phyloP scores from a whole-genome alignment of 305 asterid genomes.

The Withania somnifera region DNA sequence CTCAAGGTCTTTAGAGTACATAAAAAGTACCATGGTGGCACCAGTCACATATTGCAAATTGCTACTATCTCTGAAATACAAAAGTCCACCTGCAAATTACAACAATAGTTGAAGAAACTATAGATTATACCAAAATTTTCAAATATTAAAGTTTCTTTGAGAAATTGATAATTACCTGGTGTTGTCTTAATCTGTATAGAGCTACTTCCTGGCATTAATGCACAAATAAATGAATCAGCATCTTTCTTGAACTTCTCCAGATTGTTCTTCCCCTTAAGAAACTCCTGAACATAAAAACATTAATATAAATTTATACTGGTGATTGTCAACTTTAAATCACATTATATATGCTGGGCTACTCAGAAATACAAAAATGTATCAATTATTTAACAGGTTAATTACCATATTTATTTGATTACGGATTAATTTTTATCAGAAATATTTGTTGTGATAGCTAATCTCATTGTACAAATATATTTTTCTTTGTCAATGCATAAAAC shows the following conservation, averaged over 20 bases:
- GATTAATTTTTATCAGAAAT: no score
- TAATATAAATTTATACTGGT: not conserved
- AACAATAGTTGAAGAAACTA: not conserved
- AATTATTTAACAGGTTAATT: no score
- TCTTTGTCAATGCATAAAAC: no score
- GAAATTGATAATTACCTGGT: constrained; percentile 31
- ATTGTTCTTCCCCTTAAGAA: constrained; percentile 29
- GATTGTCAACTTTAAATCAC: not conserved
- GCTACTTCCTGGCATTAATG: constrained; percentile 63
- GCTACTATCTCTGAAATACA: constrained; percentile 47
- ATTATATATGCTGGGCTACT: not conserved
- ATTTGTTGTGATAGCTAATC: no score
- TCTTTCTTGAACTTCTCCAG: constrained; percentile 36
- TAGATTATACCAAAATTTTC: not conserved
- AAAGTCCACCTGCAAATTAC: constrained; percentile 49
- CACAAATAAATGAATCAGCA: constrained; percentile 60
- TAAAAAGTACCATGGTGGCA: constrained; percentile 39
- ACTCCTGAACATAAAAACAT: constrained; percentile 40
- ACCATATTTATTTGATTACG: no score
- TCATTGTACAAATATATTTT: no score
- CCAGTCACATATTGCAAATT: constrained; percentile 54
- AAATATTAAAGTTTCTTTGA: not conserved
- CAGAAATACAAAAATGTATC: no score
- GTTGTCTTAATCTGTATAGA: constrained; percentile 47
- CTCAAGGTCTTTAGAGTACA: constrained; percentile 38